Conservation (phyloP, 2,329 filamentous ascomycete species). For the Fragosphaeria purpurea region DNA sequence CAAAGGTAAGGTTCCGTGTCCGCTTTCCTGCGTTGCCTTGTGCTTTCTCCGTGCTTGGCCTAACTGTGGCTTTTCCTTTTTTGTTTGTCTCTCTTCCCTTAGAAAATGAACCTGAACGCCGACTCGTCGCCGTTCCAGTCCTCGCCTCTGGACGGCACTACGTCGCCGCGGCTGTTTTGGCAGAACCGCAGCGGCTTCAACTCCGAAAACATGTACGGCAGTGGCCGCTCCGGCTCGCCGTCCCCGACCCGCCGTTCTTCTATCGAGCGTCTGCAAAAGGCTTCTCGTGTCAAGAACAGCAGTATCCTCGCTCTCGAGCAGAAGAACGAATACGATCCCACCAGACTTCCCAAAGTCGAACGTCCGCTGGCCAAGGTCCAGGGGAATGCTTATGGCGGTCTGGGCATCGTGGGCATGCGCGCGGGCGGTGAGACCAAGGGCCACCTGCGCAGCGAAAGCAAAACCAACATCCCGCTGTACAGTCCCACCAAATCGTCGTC, state of each 20-base stretch:
- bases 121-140: slow-evolving; percentile 80
- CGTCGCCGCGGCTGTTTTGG: slow-evolving; percentile 86
- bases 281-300: slow-evolving; percentile 94
- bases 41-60: neutral
- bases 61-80: neutral
- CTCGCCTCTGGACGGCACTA: slow-evolving; percentile 58
- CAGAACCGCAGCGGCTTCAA: slow-evolving; percentile 59
- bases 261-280: slow-evolving; percentile 89
- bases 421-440: slow-evolving; percentile 37
- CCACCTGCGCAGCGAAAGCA: slow-evolving; percentile 47
- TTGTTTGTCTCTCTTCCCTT: slow-evolving; percentile 1
- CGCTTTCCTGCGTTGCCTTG: neutral
- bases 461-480: slow-evolving; percentile 47
- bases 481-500: slow-evolving; percentile 39
- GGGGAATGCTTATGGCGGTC: slow-evolving; percentile 57
- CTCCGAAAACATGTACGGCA: slow-evolving; percentile 62
- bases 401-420: slow-evolving; percentile 42
- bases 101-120: slow-evolving; percentile 60
- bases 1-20: slow-evolving; percentile 48
- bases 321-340: slow-evolving; percentile 85
- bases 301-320: slow-evolving; percentile 91
- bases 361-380: slow-evolving; percentile 70
- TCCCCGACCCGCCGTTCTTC: slow-evolving; percentile 75
- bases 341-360: slow-evolving; percentile 66
- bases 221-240: slow-evolving; percentile 49